Evolutionary conservation across 148 eudicot species (phyloP).

Genomic region (Rhododendron mucronatum): DNA sequence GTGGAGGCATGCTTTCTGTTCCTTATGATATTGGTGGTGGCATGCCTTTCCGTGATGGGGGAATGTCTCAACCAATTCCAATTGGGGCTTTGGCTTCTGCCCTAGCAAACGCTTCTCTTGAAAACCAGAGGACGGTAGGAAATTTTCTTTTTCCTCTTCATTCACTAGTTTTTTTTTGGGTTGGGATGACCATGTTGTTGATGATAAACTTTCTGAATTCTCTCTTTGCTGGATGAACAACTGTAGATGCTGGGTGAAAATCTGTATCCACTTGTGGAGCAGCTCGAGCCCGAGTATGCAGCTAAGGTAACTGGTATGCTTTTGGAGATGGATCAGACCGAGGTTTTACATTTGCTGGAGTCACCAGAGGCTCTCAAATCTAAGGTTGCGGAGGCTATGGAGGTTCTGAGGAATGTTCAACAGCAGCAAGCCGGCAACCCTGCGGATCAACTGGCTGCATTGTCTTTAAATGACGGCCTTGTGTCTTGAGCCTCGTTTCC

Average conservation of each 20-base stretch:
- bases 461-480: constrained; percentile 51
- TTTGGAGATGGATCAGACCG: constrained; percentile 79
- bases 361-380: constrained; percentile 69
- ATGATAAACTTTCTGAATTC: neutral
- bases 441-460: constrained; percentile 53
- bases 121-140: constrained; percentile 72
- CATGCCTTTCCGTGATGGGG: constrained; percentile 53
- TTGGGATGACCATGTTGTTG: neutral
- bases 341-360: constrained; percentile 65
- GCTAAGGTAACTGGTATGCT: constrained; percentile 89
- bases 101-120: constrained; percentile 72
- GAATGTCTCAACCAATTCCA: constrained; percentile 45
- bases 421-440: constrained; percentile 43
- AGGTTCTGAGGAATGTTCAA: constrained; percentile 61
- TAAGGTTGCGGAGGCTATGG: constrained; percentile 81
- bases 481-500: constrained; percentile 11
- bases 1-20: constrained; percentile 54
- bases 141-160: neutral
- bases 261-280: constrained; percentile 74
- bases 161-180: neutral
- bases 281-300: constrained; percentile 59
- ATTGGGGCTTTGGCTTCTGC: constrained; percentile 68
- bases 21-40: constrained; percentile 66
- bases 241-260: constrained; percentile 71
- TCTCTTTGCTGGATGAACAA: neutral